Conservation (phyloP, 2,329 filamentous ascomycete species). For the Trichoderma koningiopsis region DNA sequence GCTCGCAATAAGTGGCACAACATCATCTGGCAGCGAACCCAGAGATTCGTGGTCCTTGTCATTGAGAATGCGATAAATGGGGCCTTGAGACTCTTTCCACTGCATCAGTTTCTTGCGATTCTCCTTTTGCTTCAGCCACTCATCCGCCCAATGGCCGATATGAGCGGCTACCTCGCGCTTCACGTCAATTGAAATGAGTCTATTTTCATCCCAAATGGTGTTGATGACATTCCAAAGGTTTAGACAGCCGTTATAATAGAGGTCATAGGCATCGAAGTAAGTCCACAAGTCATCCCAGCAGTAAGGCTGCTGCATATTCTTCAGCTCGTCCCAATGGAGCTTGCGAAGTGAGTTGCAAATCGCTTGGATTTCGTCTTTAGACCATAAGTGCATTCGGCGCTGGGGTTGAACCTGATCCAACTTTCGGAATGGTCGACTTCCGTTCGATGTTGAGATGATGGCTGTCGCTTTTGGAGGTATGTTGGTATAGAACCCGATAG, state of each 20-base stretch:
- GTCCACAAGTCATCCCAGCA: slow-evolving; percentile 48
- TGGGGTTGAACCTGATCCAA: slow-evolving; percentile 35
- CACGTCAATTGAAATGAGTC: slow-evolving; percentile 36
- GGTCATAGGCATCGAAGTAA: slow-evolving; percentile 52
- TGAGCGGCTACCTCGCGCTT: slow-evolving; percentile 33
- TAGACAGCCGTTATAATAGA: slow-evolving; percentile 50
- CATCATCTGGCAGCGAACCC: slow-evolving; percentile 36
- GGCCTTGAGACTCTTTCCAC: slow-evolving; percentile 35
- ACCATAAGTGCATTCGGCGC: slow-evolving; percentile 43
- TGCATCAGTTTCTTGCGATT: slow-evolving; percentile 39
- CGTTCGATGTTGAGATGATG: slow-evolving; percentile 45
- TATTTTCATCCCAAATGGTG: slow-evolving; percentile 46
- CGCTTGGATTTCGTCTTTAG: slow-evolving; percentile 42
- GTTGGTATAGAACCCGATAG: slow-evolving; percentile 42
- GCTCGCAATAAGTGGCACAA: slow-evolving; percentile 36
- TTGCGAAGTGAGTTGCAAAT: slow-evolving; percentile 45
- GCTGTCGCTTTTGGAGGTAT: slow-evolving; percentile 38
- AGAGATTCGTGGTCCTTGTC: slow-evolving; percentile 35
- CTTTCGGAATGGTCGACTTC: slow-evolving; percentile 35
- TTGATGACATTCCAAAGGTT: slow-evolving; percentile 53
- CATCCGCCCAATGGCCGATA: slow-evolving; percentile 42
- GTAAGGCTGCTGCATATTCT: slow-evolving; percentile 36
- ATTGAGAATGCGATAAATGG: slow-evolving; percentile 36
- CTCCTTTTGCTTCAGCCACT: slow-evolving; percentile 37
- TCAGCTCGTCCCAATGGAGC: slow-evolving; percentile 42